Conservation (phyloP, 1,284 basidiomycete genomes). For the Ganoderma sinense region DNA sequence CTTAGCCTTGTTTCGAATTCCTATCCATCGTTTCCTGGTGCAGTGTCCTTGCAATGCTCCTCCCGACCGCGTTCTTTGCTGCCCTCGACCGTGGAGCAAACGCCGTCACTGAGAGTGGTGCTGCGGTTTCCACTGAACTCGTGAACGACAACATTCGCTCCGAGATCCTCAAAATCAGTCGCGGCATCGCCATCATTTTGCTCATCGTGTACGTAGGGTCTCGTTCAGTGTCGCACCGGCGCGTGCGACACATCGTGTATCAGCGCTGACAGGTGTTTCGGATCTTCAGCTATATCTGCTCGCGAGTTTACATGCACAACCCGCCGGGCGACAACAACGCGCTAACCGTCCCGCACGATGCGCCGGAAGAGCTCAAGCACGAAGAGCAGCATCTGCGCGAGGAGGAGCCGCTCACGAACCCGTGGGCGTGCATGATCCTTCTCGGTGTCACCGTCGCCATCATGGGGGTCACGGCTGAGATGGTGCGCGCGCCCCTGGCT, state of each 20-base stretch:
- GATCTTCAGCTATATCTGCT: slow-evolving; percentile 61
- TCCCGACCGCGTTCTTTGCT: slow-evolving; percentile 72
- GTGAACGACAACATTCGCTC: slow-evolving; percentile 34
- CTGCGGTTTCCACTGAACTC: slow-evolving; percentile 31
- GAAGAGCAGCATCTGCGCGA: slow-evolving; percentile 50
- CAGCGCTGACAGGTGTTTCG: background rate
- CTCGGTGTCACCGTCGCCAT: slow-evolving; percentile 60
- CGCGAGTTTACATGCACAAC: slow-evolving; percentile 71
- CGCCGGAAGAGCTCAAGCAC: slow-evolving; percentile 51
- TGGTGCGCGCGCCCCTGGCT: slow-evolving; percentile 48
- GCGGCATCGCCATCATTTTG: slow-evolving; percentile 66
- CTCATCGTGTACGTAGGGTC: slow-evolving; percentile 57
- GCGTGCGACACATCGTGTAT: background rate
- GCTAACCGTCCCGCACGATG: slow-evolving; percentile 48
- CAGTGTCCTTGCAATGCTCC: slow-evolving; percentile 66
- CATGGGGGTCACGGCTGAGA: slow-evolving; percentile 74
- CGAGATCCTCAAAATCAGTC: slow-evolving; percentile 64
- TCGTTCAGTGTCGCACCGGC: background rate
- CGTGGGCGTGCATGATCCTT: slow-evolving; percentile 63
- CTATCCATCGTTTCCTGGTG: slow-evolving; percentile 47
- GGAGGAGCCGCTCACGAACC: slow-evolving; percentile 63
- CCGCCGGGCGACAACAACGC: slow-evolving; percentile 67
- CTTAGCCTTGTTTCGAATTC: background rate
- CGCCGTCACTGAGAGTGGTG: slow-evolving; percentile 1
- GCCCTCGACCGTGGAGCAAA: slow-evolving; percentile 55